Base-by-base conservation (phyloP, 768 basidiomycete genomes). In the Boletus sensibilis region DNA sequence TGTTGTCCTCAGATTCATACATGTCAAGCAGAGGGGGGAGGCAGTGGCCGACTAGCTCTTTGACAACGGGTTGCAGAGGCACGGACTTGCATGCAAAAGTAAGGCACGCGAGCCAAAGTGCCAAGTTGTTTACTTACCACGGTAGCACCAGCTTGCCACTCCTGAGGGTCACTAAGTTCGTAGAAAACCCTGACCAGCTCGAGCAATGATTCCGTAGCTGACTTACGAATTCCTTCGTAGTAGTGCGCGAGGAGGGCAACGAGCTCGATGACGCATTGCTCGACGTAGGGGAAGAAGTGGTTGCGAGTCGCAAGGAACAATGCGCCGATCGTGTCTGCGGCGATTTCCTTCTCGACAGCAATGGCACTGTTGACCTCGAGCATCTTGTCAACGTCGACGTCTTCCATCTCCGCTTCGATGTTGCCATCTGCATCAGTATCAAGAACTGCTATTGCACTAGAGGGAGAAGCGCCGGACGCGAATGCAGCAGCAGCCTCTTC, bases 321-420 rank as follows among this genome's bases (percentile, higher is more conserved):
- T 35, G 90, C 88, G 58, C 96, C 94, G 61, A 98, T 87, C 5
- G 95, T 93, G 70, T 98, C 95, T 25, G 94, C 93, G 21, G 97
- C 95, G 57, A 98, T 97, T 78, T 99, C 97, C 75, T 99, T 99
- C 80, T 99, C 97, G 53, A 98, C 94, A 41, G 95, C 95, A 62
- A 98, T 88, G 21, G 94, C 95, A 64, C 90, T 92, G 78, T 94
- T 96, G 59, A 95, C 92, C 59, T 94, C 91, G 68, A 94, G 82
- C 73, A 92, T 79, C 73, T 93, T 92, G 64, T 92, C 92, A 48
- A 92, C 73, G 64, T 94, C 91, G 43, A 91, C 71, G 50, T 93
- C 90, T 56, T 92, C 91, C 55, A 86, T 73, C 58, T 91, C 88
- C 53, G 81, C 74, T 37, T 83, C 80, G n/a, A 74, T 69, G 59